These are phyloP conservation scores for Salvia hispanica DNA, from an alignment of 257 asterid genomes.

Conservation along the genomic window DNA sequence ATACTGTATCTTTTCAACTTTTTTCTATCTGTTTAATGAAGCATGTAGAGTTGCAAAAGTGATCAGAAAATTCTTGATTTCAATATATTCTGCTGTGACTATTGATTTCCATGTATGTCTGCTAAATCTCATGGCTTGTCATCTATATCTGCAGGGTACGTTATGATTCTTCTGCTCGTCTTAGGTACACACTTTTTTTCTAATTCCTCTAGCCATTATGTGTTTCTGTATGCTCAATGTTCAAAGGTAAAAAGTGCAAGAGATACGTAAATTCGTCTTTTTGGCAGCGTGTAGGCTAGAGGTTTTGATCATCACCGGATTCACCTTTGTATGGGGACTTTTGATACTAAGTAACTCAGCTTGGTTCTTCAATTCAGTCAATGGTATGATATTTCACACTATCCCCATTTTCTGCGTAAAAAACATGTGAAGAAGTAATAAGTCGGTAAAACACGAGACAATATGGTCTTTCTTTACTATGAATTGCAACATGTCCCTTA, in stretches of 20 bases:
- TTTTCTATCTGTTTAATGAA: background rate
- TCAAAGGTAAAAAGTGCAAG: background rate
- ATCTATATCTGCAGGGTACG: background rate
- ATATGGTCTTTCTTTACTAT: too few species aligned
- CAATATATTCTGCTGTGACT: background rate
- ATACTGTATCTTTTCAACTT: background rate
- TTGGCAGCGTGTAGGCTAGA: slow-evolving; percentile 1
- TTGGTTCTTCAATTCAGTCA: slow-evolving; percentile 11
- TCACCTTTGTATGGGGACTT: slow-evolving; percentile 12
- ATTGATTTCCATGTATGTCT: background rate
- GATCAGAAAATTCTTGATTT: background rate
- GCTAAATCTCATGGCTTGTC: too few species aligned
- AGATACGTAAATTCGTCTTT: background rate
- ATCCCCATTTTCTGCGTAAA: too few species aligned
- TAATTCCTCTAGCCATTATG: background rate
- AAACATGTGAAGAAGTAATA: too few species aligned
- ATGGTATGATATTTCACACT: too few species aligned
- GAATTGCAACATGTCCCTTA: too few species aligned
- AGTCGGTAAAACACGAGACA: too few species aligned
- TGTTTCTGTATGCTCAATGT: background rate
- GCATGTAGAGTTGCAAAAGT: background rate
- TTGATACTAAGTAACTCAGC: background rate
- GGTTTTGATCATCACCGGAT: slow-evolving; percentile 1
- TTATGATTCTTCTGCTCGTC: background rate
- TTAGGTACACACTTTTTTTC: background rate